Evolutionary conservation across 768 basidiomycete genomes (phyloP), one percentile per base, ranked within the genome.

Genomic region (Pholiota molesta): DNA sequence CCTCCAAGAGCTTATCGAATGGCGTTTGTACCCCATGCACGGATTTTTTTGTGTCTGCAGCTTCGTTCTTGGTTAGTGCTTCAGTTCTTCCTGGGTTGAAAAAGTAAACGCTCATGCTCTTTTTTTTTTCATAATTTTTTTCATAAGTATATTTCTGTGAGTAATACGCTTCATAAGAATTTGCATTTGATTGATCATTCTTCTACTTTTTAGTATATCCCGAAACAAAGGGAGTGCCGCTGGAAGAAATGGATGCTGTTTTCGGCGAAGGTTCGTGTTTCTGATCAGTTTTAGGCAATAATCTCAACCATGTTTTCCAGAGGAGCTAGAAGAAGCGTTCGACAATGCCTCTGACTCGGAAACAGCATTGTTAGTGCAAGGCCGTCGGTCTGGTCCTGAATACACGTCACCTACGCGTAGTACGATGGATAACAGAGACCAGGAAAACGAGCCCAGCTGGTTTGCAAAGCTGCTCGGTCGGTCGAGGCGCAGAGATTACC

Each of bases 1-100:
- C 57, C 78, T 97, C 40, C 94, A 97, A 75, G 94, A 95, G 62
- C 74, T 84, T 21, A 97, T 98, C 66, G 83, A 83, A 44, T 99
- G 96, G 95, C 83, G 92, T 52, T 73, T 98, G 58, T 97, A 98
- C 77, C 93, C 94, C 0, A 96, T 98, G 94, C 95, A 97, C 68
- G 94, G 90, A 23, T 94, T 94, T 77, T 95, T 94, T 75, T 95
- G 94, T 72, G 85, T 85, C 9, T 89, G 91, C 69, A 93, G 93
- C 70, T 92, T 96, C 71, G 78, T 97, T 52, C 78, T 95, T 47
- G 91, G 87, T 88, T 10, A 37, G 71, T 68, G 62, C 26, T 59
- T 63, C 35, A 47, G 64, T 56, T 17, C 64, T 13, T 23, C 54
- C 6, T 29, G 9, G 29, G 29, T 21, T 49, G 13, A n/a, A 37